Evolutionary conservation across 2,329 filamentous ascomycete species (phyloP).

Genomic region (Macrophomina pseudophaseolina): DNA sequence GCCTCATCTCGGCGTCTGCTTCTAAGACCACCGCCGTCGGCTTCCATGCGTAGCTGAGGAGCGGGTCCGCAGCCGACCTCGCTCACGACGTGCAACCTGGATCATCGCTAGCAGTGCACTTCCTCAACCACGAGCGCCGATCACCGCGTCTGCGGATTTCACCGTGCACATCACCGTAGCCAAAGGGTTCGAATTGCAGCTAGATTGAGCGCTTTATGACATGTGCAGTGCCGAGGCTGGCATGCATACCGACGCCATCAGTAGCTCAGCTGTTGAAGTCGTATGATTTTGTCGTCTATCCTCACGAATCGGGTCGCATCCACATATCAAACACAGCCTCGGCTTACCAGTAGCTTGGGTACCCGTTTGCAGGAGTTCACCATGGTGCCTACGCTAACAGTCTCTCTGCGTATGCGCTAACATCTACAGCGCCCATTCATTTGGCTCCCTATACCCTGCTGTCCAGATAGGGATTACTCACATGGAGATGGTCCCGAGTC

Average conservation of each 20-base stretch:
- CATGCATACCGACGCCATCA: neutral
- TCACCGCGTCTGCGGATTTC: neutral
- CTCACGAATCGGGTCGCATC: neutral
- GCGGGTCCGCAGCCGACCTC: neutral
- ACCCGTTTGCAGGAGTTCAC: neutral
- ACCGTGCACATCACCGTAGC: neutral
- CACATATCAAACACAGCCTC: neutral
- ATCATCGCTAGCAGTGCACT: neutral
- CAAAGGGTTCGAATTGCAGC: neutral
- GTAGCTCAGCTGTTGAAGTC: neutral
- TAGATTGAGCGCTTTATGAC: neutral
- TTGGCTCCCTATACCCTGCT: neutral
- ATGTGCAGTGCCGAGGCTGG: slow-evolving; percentile 9
- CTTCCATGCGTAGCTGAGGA: neutral
- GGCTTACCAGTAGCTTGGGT: neutral
- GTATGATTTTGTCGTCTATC: slow-evolving; percentile 10
- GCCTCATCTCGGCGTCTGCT: neutral
- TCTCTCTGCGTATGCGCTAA: neutral
- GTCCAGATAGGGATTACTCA: neutral
- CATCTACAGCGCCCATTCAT: too few species aligned
- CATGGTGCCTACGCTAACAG: neutral
- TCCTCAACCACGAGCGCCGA: neutral
- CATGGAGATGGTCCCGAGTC: neutral
- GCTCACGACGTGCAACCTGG: neutral
- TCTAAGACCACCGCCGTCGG: neutral